phyloP scores from a whole-genome alignment of 805 yeast genomes.

The Clavispora fructus region DNA sequence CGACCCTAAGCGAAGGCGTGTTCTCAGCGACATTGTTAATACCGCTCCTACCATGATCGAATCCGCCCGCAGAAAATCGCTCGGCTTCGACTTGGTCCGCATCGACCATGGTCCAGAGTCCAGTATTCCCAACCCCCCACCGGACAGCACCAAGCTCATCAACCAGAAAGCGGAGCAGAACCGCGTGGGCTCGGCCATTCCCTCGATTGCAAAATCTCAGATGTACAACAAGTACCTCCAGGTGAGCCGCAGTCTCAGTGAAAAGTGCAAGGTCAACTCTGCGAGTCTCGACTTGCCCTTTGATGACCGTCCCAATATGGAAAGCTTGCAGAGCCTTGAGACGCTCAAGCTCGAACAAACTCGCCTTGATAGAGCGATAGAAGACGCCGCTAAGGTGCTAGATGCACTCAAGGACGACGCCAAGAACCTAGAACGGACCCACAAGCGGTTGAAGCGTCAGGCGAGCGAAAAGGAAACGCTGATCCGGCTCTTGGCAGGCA shows the following conservation, averaged over 20 bases:
- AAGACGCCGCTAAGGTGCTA: constrained; percentile 12
- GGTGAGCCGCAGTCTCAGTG: constrained; percentile 11
- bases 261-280: constrained; percentile 5
- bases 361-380: constrained; percentile 5
- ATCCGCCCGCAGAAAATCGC: constrained; percentile 11
- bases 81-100: constrained; percentile 18
- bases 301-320: background rate
- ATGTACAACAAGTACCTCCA: constrained; percentile 8
- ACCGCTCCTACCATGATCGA: background rate
- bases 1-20: constrained; percentile 12
- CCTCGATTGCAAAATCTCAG: constrained; percentile 8
- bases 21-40: constrained; percentile 14
- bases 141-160: background rate
- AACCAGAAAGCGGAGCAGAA: background rate
- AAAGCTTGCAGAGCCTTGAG: background rate
- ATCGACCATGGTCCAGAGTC: constrained; percentile 5
- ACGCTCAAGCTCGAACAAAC: background rate
- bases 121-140: background rate
- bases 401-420: constrained; percentile 12
- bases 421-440: constrained; percentile 5
- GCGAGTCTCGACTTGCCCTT: background rate
- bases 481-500: background rate
- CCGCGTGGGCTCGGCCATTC: constrained; percentile 8
- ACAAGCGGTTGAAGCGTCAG: background rate
- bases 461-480: background rate